phyloP scores from a whole-genome alignment of 2,329 filamentous ascomycete genomes.

The Ustulina deusta region DNA sequence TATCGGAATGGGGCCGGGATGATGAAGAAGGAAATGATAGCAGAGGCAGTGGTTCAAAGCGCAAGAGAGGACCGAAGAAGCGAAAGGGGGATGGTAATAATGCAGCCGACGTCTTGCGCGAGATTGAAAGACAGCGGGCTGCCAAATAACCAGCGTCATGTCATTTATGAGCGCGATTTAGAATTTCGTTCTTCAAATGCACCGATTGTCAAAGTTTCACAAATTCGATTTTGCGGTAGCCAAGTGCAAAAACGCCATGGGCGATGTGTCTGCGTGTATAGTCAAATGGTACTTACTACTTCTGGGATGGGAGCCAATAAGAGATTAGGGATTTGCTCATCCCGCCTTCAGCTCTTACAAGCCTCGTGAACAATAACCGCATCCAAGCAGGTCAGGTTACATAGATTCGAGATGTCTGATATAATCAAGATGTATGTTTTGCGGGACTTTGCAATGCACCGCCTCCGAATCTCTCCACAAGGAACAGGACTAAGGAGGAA shows the following conservation, averaged over 20 bases:
- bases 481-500: conserved; percentile 14
- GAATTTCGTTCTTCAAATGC: not conserved
- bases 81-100: conserved; percentile 83
- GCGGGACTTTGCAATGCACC: conserved; percentile 7
- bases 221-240: not conserved
- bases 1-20: conserved; percentile 72
- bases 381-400: not conserved
- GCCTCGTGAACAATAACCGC: conserved; percentile 6
- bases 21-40: conserved; percentile 61
- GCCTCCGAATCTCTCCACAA: conserved; percentile 19
- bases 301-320: conserved; percentile 23
- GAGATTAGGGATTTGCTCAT: conserved; percentile 9
- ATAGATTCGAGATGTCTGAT: conserved; percentile 7
- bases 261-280: not conserved
- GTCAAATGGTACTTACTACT: conserved; percentile 9
- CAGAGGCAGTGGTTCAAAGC: conserved; percentile 63
- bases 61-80: conserved; percentile 80
- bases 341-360: conserved; percentile 16
- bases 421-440: conserved; percentile 2
- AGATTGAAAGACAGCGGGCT: conserved; percentile 72
- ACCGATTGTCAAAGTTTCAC: not conserved
- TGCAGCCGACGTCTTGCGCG: conserved; percentile 81
- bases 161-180: not conserved
- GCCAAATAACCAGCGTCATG: conserved; percentile 43
- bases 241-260: not conserved